phyloP scores from a whole-genome alignment of 805 yeast genomes.

The Starmerella powellii region DNA sequence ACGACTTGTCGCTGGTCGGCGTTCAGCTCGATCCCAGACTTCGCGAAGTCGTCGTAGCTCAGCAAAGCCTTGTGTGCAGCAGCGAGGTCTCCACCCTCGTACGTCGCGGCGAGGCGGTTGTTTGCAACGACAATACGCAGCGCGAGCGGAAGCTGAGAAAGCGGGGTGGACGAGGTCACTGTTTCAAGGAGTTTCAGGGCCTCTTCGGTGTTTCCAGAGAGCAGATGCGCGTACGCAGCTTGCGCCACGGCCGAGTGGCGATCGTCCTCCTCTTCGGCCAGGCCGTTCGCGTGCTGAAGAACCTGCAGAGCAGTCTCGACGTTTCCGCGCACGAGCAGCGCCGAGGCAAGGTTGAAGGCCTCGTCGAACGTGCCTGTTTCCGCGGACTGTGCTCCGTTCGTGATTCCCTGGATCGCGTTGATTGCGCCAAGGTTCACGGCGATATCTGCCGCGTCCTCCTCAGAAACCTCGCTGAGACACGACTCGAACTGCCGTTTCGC shows the following conservation, averaged over 20 bases:
- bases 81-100: conserved; percentile 8
- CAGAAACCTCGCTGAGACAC: conserved; percentile 29
- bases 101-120: conserved; percentile 28
- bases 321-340: conserved; percentile 35
- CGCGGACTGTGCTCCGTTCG: neutral
- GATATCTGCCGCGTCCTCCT: conserved; percentile 41
- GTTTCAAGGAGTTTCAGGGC: conserved; percentile 29
- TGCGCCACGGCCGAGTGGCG: conserved; percentile 41
- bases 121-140: conserved; percentile 35
- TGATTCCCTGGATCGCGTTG: conserved; percentile 22
- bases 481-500: conserved; percentile 32
- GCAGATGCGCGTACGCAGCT: conserved; percentile 42
- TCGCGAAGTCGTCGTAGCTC: conserved; percentile 11
- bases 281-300: conserved; percentile 37
- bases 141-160: conserved; percentile 3
- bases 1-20: conserved; percentile 29
- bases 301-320: conserved; percentile 33
- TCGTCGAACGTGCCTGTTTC: conserved; percentile 39
- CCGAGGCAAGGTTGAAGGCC: conserved; percentile 47
- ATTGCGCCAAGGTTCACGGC: conserved; percentile 52
- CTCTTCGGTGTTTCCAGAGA: conserved; percentile 26
- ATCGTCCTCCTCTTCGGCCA: conserved; percentile 37
- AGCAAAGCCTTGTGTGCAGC: conserved; percentile 14
- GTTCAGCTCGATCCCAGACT: conserved; percentile 7
- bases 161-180: conserved; percentile 18